A percentile compares a stretch with the other conserved stretches of the same genome.
Conservation (phyloP, 2,329 filamentous ascomycete genomes). For the Cryoendolithus antarcticus region DNA sequence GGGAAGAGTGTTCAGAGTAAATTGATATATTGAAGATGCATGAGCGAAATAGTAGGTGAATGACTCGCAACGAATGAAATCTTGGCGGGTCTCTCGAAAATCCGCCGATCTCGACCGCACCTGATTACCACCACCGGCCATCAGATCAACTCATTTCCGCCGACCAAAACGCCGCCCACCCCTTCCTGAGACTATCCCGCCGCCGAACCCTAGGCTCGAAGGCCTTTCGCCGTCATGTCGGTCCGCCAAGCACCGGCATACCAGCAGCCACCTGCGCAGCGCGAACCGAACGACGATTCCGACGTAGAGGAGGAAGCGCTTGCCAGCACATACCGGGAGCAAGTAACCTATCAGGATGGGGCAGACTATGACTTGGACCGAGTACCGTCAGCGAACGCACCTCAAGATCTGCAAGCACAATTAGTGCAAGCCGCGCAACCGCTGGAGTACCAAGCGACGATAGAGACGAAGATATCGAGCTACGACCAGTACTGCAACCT, state of each 20-base stretch:
- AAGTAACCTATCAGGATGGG: constrained; percentile 85
- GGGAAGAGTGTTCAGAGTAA: no score
- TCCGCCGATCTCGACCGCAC: no score
- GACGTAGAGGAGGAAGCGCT: constrained; percentile 94
- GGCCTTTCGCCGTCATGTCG: constrained; percentile 17
- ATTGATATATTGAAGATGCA: no score
- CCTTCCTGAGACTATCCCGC: no score
- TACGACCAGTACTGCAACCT: constrained; percentile 99
- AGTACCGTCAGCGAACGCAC: constrained; percentile 52
- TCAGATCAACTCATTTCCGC: no score
- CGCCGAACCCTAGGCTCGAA: no score
- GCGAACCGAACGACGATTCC: constrained; percentile 46
- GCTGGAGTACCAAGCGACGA: constrained; percentile 85
- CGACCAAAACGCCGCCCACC: no score
- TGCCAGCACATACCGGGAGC: constrained; percentile 90
- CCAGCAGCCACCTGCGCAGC: constrained; percentile 29
- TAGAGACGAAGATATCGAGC: constrained; percentile 95
- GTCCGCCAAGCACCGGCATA: constrained; percentile 26
- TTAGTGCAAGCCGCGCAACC: constrained; percentile 85
- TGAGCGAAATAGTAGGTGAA: no score
- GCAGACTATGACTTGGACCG: constrained; percentile 55
- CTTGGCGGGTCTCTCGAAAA: no score
- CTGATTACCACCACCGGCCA: no score
- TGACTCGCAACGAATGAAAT: no score
- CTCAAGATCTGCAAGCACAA: constrained; percentile 86